These are phyloP conservation scores for Lichenothelia convexa DNA, from an alignment of 495 filamentous ascomycete genomes.

Conservation along the genomic window DNA sequence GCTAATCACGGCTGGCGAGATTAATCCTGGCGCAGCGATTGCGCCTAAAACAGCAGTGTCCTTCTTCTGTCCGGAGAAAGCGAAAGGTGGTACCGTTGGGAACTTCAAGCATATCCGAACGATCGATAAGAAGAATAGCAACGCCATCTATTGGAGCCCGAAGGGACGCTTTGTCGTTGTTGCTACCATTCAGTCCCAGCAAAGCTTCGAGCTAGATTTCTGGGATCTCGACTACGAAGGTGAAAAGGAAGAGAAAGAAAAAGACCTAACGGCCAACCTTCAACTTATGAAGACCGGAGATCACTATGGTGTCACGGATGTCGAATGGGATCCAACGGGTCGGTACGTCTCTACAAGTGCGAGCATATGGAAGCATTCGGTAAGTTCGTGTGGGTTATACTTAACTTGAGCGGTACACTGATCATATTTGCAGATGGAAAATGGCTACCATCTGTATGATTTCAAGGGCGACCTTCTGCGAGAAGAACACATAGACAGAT, in stretches of 20 bases:
- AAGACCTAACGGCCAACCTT: constrained; percentile 86
- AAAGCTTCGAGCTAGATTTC: constrained; percentile 91
- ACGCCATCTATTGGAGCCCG: constrained; percentile 98
- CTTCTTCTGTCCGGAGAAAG: constrained; percentile 92
- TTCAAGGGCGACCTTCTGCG: constrained; percentile 79
- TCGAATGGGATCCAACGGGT: constrained; percentile 94
- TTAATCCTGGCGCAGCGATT: constrained; percentile 54
- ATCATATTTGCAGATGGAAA: constrained; percentile 59
- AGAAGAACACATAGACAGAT: constrained; percentile 85
- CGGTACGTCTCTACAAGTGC: constrained; percentile 85
- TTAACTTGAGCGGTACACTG: neutral
- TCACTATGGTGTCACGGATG: constrained; percentile 92
- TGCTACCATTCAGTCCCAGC: constrained; percentile 75
- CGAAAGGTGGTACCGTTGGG: constrained; percentile 55
- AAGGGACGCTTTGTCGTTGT: constrained; percentile 88
- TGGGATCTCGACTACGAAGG: constrained; percentile 96
- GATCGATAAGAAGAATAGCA: constrained; percentile 95
- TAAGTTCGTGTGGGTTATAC: constrained; percentile 28
- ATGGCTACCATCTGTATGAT: constrained; percentile 94
- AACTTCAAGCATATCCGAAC: constrained; percentile 93
- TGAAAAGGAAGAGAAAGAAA: constrained; percentile 78
- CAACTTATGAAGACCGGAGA: constrained; percentile 82
- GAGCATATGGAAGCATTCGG: constrained; percentile 83
- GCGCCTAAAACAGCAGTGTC: constrained; percentile 87
- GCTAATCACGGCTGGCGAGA: constrained; percentile 84